Conservation (phyloP, 768 basidiomycete species). For the Fomitopsis serialis region DNA sequence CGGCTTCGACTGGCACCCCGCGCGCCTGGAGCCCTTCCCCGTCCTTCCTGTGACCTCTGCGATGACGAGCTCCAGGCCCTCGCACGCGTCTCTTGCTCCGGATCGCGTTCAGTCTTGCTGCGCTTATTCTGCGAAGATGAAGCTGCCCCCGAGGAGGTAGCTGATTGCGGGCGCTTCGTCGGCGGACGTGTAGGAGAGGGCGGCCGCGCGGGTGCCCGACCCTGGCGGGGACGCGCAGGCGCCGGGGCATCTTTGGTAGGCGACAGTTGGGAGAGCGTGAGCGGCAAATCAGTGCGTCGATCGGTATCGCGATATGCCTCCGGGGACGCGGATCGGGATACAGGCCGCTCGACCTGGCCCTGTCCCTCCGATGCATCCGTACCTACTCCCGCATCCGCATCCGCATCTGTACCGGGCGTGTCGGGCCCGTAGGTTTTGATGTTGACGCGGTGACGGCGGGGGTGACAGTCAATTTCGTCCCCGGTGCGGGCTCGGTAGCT, state of each 20-base stretch:
- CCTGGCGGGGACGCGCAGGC: neutral
- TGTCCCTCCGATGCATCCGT: neutral
- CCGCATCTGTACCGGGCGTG: neutral
- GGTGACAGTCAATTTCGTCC: neutral
- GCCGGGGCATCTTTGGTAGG: slow-evolving; percentile 26
- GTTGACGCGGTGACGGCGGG: neutral
- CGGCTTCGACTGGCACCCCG: slow-evolving; percentile 2
- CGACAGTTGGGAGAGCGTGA: slow-evolving; percentile 50
- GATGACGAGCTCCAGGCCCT: neutral
- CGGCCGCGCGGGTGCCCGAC: slow-evolving; percentile 14
- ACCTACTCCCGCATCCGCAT: neutral
- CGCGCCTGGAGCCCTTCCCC: too few species aligned
- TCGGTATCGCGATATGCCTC: neutral
- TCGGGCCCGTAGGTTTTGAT: too few species aligned
- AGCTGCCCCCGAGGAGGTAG: neutral
- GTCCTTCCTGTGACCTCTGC: too few species aligned
- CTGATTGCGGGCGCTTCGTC: slow-evolving; percentile 42
- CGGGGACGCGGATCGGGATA: neutral
- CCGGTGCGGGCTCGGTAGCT: neutral
- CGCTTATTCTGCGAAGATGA: slow-evolving; percentile 21
- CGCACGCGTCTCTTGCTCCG: slow-evolving; percentile 1
- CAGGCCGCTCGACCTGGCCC: too few species aligned
- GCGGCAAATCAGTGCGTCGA: slow-evolving; percentile 11
- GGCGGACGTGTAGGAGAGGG: slow-evolving; percentile 37
- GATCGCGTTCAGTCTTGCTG: slow-evolving; percentile 21